Conservation (phyloP, 371 early-diverging fungal genomes). For the Thermomucor indicae-seudaticae region DNA sequence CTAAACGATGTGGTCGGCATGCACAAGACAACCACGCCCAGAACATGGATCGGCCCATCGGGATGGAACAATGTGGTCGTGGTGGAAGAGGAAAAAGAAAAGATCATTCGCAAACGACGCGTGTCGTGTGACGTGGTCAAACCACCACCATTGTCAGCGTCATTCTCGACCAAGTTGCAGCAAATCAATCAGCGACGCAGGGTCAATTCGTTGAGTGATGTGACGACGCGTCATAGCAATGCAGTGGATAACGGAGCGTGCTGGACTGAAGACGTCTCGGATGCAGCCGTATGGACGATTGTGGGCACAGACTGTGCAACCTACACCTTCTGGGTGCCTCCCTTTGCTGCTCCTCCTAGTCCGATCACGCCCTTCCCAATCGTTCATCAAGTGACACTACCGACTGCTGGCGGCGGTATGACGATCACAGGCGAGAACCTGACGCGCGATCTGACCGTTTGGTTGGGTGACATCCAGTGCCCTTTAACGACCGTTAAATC, state of each 20-base stretch:
- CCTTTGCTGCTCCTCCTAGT: background rate
- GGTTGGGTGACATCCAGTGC: constrained; percentile 65
- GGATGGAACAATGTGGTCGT: constrained; percentile 17
- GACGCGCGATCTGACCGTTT: constrained; percentile 58
- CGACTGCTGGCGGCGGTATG: constrained; percentile 13
- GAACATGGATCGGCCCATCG: constrained; percentile 16
- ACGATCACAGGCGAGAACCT: constrained; percentile 61
- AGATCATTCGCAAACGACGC: constrained; percentile 35
- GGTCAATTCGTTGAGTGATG: constrained; percentile 40
- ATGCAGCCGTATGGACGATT: constrained; percentile 86
- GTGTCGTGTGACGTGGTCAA: constrained; percentile 44
- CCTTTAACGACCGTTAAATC: constrained; percentile 49
- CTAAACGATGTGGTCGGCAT: constrained; percentile 76
- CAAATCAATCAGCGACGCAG: constrained; percentile 16
- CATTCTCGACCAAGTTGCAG: constrained; percentile 10
- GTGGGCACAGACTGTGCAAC: constrained; percentile 80
- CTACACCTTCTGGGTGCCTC: constrained; percentile 69
- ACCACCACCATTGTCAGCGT: constrained; percentile 16
- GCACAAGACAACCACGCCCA: constrained; percentile 64
- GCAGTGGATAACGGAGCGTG: constrained; percentile 34
- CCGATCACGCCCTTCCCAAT: constrained; percentile 9
- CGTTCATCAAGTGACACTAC: background rate
- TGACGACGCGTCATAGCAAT: constrained; percentile 25
- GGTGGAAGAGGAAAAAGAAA: constrained; percentile 19
- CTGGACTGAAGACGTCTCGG: constrained; percentile 85